A percentile compares a stretch with the other conserved stretches of the same genome.
phyloP scores from a whole-genome alignment of 352 stramenopile genomes.

The Thalassiosira exigua region DNA sequence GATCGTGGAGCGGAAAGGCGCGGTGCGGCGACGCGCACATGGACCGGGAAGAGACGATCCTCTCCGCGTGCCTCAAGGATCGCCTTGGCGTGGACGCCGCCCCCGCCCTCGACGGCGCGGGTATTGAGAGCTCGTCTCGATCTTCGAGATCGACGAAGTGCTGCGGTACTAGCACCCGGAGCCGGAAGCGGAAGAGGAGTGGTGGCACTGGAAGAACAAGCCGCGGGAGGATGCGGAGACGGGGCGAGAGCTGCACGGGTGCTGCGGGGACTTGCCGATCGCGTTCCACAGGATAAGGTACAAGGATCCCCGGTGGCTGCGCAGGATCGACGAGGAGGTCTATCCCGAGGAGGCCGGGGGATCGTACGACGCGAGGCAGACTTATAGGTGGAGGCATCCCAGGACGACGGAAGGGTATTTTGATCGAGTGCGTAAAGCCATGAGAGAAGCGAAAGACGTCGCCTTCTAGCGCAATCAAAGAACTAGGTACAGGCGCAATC shows the following conservation, averaged over 20 bases:
- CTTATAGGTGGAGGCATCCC: constrained; percentile 39
- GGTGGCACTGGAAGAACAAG: constrained; percentile 50
- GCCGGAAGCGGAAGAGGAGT: constrained; percentile 3
- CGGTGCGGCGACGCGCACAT: constrained; percentile 21
- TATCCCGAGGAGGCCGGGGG: constrained; percentile 15
- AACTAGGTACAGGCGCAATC: too few species aligned
- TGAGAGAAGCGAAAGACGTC: constrained; percentile 23
- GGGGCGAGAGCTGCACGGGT: constrained; percentile 39
- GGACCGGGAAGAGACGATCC: constrained; percentile 39
- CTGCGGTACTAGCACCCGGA: constrained; percentile 48
- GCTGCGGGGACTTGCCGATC: constrained; percentile 46
- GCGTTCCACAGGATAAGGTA: constrained; percentile 54
- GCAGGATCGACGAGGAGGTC: constrained; percentile 43
- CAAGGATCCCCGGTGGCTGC: constrained; percentile 50
- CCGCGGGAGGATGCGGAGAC: constrained; percentile 28
- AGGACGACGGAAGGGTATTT: constrained; percentile 34
- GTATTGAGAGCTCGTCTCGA: constrained; percentile 33
- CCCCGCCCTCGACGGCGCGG: constrained; percentile 24
- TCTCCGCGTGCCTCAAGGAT: constrained; percentile 48
- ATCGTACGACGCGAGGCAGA: not conserved
- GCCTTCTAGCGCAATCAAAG: too few species aligned
- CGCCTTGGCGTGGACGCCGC: constrained; percentile 39
- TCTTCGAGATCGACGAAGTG: constrained; percentile 42
- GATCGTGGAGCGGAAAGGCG: constrained; percentile 31
- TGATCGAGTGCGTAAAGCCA: constrained; percentile 41